phyloP scores from a whole-genome alignment of 2,329 filamentous ascomycete species.

The Pseudogymnoascus sp. region DNA sequence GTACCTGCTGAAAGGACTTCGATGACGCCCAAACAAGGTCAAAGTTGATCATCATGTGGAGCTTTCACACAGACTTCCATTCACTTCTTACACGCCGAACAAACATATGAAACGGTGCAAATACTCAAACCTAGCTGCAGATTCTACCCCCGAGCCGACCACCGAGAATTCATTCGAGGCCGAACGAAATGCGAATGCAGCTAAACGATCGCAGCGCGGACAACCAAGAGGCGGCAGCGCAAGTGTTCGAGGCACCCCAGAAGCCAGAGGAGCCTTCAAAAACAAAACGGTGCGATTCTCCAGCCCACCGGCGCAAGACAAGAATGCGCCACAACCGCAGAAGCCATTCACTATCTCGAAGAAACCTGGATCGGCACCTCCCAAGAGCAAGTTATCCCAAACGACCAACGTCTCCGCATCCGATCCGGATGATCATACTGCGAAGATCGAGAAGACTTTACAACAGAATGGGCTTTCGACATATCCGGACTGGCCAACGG shows the following conservation, averaged over 20 bases:
- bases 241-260: constrained; percentile 21
- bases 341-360: constrained; percentile 5
- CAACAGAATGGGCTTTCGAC: constrained; percentile 38
- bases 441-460: constrained; percentile 45
- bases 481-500: constrained; percentile 43
- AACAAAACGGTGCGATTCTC: constrained; percentile 25
- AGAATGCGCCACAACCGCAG: not conserved
- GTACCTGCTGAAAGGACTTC: not conserved
- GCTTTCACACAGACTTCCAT: constrained; percentile 13
- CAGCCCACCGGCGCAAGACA: constrained; percentile 9
- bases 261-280: constrained; percentile 15
- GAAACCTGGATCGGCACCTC: constrained; percentile 1
- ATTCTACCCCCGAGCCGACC: constrained; percentile 14
- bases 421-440: constrained; percentile 30
- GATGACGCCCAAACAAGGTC: not conserved
- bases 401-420: not conserved
- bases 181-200: constrained; percentile 28
- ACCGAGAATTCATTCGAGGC: constrained; percentile 23
- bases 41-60: constrained; percentile 9
- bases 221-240: constrained; percentile 17
- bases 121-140: constrained; percentile 19
- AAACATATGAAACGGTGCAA: constrained; percentile 10
- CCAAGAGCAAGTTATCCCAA: constrained; percentile 9
- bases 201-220: constrained; percentile 25
- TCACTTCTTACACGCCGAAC: constrained; percentile 12